These are phyloP conservation scores for Pythium plurisporium DNA, from an alignment of 352 stramenopile species.

Conservation along the genomic window DNA sequence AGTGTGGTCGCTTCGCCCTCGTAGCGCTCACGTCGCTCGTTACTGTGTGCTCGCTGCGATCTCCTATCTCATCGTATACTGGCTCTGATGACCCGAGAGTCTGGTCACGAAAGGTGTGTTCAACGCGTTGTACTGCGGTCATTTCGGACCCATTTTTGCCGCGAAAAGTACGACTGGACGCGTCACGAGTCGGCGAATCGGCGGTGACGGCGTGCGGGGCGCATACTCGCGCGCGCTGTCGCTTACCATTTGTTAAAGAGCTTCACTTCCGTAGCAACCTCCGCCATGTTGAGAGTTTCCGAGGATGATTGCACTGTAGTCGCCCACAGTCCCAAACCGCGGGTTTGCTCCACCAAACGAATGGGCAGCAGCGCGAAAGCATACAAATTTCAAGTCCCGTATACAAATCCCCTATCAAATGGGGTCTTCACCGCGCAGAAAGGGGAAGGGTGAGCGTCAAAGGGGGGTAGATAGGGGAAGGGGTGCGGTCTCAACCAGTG, in stretches of 20 bases:
- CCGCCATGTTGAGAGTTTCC: conserved; percentile 90
- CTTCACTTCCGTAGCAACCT: conserved; percentile 93
- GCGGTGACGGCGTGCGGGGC: neutral
- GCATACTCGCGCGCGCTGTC: conserved; percentile 2
- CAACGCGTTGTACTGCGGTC: neutral
- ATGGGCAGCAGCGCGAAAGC: conserved; percentile 66
- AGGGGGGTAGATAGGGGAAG: conserved; percentile 26
- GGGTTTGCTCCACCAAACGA: conserved; percentile 55
- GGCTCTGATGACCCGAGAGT: neutral
- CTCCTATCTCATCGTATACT: neutral
- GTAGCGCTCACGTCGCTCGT: neutral
- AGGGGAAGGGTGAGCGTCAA: neutral
- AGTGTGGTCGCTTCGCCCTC: neutral
- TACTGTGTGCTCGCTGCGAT: neutral
- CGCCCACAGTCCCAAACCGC: conserved; percentile 10
- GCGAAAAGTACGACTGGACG: neutral
- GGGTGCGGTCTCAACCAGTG: conserved; percentile 19
- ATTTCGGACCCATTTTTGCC: conserved; percentile 14
- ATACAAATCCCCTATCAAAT: conserved; percentile 44
- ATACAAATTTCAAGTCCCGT: conserved; percentile 57
- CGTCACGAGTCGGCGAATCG: neutral
- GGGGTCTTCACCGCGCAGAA: neutral
- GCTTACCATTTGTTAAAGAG: conserved; percentile 94
- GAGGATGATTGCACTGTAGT: conserved; percentile 64
- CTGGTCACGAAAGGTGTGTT: neutral